Base-by-base conservation (phyloP, 23 red algal species). In the Chondrus crispus region DNA sequence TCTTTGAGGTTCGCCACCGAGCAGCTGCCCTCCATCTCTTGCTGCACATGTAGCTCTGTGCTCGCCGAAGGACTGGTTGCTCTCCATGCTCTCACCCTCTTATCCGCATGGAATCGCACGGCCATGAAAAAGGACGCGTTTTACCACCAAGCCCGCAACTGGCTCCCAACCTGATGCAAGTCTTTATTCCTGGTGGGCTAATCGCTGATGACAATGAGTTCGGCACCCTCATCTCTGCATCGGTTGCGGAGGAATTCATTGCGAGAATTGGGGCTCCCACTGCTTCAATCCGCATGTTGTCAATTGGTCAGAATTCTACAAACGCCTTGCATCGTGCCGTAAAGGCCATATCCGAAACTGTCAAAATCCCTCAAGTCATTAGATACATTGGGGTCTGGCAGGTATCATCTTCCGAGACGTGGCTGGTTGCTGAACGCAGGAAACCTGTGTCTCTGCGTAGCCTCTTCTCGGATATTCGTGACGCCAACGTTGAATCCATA, bases 161-260 rank as follows among this genome's bases (percentile, higher is more conserved):
- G n/a, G n/a, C n/a, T n/a, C n/a, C n/a, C n/a, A n/a, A 76, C 69
- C 85, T 69, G 14, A 62, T 50, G 18, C 40, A 89, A 22, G 33
- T 89, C 26, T 89, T 89, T 46, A 33, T 79, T 64, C 85, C 72
- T 4, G 72, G 29, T 18, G 35, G 36, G 5, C 51, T 89, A 11
- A 30, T 89, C 18, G 77, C 68, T 35, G 85, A 89, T 29, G 69
- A 89, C 20, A 49, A 89, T 40, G 85, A 89, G 4, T 89, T 89
- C 22, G 85, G 85, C 11, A 79, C 63, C 19, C 2, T 89, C 33
- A 28, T 79, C 32, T 89, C 85, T 35, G 85, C 85, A 20, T 76
- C 54, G 8, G 85, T 89, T 10, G 57, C 16, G 26, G 7, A 14
- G 3, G n/a, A 26, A 24, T 89, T 57, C 24, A 29, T 77, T 11